Evolutionary conservation across 2,329 filamentous ascomycete genomes (phyloP), one percentile per base, ranked within the genome.

Genomic region (Aspergillus quadricinctus): DNA sequence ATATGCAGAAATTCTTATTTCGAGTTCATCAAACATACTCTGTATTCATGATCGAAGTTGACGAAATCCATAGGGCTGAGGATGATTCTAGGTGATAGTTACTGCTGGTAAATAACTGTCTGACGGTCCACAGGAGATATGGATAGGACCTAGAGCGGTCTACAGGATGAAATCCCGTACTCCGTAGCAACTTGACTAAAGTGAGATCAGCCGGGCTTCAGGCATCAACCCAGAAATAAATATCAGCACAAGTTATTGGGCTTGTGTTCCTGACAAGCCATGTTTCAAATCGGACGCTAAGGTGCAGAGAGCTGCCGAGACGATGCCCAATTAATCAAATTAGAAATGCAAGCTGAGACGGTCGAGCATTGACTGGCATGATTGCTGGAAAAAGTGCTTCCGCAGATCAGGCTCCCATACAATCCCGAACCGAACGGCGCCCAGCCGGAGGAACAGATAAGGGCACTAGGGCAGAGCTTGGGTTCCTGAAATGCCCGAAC

Each of bases 401-500:
- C 10, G 31, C 11, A 17, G 31, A 35, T 17, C 29, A 17, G 31
- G 31, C 31, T 37, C 5, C 7, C 6, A 37, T 37, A 37, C 3
- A 5, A 37, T 37, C 31, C 31, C 31, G 31, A 37, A 37, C 31
- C 31, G 31, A 37, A 17, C 31, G 5, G 31, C 31, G 31, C 31
- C 31, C n/a, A 43, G 40, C 19, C 8, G 19, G 21, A 43, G n/a
- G 40, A 21, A 21, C 6, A 23, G 40, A 43, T 21, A 19, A 43
- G 8, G 40, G 40, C 21, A 43, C 40, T 21, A 10, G 31, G 31
- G 7, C 14, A 25, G 31, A 49, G n/a, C 19, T 17, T 29, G 14
- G 48, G 29, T 37, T 41, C 49, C 49, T 51, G 49, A 41, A 51
- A 41, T 53, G 46, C 56, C 60, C 60, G 60, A 59, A 25, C 37